Percentiles rank a stretch among this genome's conserved stretches.
phyloP scores from a whole-genome alignment of 1,284 basidiomycete species.

The Fomitopsis betulina region DNA sequence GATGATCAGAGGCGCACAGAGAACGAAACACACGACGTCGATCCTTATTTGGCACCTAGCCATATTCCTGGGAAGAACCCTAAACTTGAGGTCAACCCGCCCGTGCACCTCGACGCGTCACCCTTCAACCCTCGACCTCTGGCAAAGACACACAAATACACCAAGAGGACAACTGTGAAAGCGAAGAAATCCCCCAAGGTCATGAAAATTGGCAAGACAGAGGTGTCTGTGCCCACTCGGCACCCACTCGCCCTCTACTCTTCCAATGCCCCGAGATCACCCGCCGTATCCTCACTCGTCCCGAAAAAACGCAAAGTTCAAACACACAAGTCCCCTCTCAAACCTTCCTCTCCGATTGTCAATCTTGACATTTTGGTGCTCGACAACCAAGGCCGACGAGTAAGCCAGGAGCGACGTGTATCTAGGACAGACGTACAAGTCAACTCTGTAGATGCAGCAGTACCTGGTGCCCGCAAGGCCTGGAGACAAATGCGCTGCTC shows the following conservation, averaged over 20 bases:
- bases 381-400: slow-evolving; percentile 49
- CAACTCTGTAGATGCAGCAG: slow-evolving; percentile 10
- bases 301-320: slow-evolving; percentile 25
- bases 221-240: slow-evolving; percentile 29
- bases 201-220: slow-evolving; percentile 11
- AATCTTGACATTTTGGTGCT: slow-evolving; percentile 64
- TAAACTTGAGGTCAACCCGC: not conserved
- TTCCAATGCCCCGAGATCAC: slow-evolving; percentile 39
- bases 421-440: slow-evolving; percentile 27
- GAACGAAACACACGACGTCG: not conserved
- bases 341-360: slow-evolving; percentile 40
- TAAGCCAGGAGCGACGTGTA: slow-evolving; percentile 47
- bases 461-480: not conserved
- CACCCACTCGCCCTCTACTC: slow-evolving; percentile 37
- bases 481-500: slow-evolving; percentile 9
- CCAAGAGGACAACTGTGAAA: slow-evolving; percentile 7
- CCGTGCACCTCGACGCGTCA: not conserved
- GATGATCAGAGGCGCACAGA: slow-evolving; percentile 24
- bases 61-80: not conserved
- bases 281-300: slow-evolving; percentile 24
- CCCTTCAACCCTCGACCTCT: no score
- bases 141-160: not conserved
- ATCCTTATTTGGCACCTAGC: not conserved
- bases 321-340: slow-evolving; percentile 28
- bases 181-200: slow-evolving; percentile 17